A percentile compares a stretch with the other conserved stretches of the same genome.
These are phyloP conservation scores for Trametes cinnabarina DNA, from an alignment of 768 basidiomycete species.

Conservation along the genomic window DNA sequence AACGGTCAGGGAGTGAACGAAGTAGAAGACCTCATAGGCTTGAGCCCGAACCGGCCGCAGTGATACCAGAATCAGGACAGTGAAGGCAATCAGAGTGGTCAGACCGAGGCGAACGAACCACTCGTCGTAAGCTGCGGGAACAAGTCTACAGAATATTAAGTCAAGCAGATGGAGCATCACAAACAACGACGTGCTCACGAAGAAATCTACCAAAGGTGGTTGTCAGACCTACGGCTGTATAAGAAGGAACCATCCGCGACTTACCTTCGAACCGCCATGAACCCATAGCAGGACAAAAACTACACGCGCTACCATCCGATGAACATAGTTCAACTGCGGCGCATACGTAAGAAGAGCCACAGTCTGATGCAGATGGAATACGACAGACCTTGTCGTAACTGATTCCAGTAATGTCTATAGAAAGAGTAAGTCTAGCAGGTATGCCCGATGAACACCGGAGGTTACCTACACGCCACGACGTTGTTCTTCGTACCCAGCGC, in stretches of 20 bases:
- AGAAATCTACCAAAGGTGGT: background rate
- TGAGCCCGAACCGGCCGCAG: constrained; percentile 46
- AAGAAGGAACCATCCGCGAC: constrained; percentile 5
- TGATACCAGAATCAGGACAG: constrained; percentile 46
- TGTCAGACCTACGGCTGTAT: background rate
- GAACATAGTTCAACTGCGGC: constrained; percentile 39
- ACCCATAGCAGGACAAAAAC: constrained; percentile 48
- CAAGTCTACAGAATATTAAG: background rate
- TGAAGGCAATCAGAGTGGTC: constrained; percentile 38
- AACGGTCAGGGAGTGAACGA: constrained; percentile 44
- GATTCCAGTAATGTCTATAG: constrained; percentile 50
- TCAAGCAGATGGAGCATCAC: background rate
- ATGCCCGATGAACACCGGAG: background rate
- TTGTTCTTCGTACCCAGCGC: constrained; percentile 65
- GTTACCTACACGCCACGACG: constrained; percentile 40
- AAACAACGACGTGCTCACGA: background rate
- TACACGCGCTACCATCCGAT: constrained; percentile 49
- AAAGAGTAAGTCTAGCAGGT: background rate
- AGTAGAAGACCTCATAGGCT: constrained; percentile 53
- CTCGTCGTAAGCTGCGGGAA: constrained; percentile 1
- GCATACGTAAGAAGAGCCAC: no score
- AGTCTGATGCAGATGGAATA: background rate
- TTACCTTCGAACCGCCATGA: constrained; percentile 45
- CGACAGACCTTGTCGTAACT: constrained; percentile 43
- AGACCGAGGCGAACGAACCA: constrained; percentile 35